These are phyloP conservation scores for Dictyostelium intermedium DNA, from an alignment of 78 protist genomes.

Conservation along the genomic window DNA sequence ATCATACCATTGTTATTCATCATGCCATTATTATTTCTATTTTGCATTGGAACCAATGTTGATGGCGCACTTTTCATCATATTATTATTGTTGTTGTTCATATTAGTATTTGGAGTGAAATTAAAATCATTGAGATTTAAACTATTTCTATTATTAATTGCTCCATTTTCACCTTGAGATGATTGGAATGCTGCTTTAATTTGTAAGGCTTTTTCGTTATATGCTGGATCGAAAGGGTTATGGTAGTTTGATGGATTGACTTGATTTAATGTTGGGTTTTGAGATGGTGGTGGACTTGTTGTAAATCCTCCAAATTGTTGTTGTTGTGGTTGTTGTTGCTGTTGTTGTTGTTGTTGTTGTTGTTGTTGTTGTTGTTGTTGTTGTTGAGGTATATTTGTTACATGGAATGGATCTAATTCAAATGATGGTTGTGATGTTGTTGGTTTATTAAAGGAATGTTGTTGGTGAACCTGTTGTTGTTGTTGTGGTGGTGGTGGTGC, in stretches of 20 bases:
- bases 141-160: not conserved
- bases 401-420: constrained; percentile 46
- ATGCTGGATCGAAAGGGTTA: constrained; percentile 52
- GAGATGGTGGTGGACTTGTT: not conserved
- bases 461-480: not conserved
- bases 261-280: not conserved
- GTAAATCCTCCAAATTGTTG: not conserved
- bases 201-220: constrained; percentile 59
- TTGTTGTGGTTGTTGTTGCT: not conserved
- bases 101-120: not conserved
- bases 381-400: not conserved
- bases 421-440: not conserved
- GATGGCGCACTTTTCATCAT: not conserved
- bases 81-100: not conserved
- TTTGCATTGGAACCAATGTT: not conserved
- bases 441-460: not conserved
- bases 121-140: not conserved
- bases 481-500: not conserved
- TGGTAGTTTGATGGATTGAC: constrained; percentile 1
- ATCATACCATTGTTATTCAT: not conserved
- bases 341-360: not conserved
- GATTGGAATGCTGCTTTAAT: constrained; percentile 75
- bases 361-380: not conserved
- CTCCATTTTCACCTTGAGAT: not conserved
- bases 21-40: not conserved